A percentile compares a stretch with the other conserved stretches of the same genome.
Conservation (phyloP, 1,139 yeast species). For the Pichia sp. region DNA sequence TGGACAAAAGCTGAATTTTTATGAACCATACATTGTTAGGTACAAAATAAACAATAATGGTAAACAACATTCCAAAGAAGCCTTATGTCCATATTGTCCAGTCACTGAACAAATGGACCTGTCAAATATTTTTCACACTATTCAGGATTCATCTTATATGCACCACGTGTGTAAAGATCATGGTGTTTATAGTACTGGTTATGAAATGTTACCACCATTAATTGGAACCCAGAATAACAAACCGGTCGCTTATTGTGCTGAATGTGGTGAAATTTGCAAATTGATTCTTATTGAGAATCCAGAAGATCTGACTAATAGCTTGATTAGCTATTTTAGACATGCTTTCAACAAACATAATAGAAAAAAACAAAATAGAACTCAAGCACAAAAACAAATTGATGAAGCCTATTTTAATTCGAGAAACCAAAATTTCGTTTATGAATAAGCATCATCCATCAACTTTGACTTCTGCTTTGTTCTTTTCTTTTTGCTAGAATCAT, state of each 20-base stretch:
- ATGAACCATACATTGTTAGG: conserved; percentile 24
- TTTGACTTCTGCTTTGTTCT: not conserved
- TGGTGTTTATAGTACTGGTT: conserved; percentile 29
- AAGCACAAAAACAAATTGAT: conserved; percentile 2
- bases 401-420: conserved; percentile 3
- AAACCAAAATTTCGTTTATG: not conserved
- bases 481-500: not conserved
- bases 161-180: conserved; percentile 30
- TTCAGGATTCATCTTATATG: conserved; percentile 25
- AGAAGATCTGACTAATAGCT: not conserved
- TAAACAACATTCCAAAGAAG: conserved; percentile 14
- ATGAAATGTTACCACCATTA: conserved; percentile 23
- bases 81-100: conserved; percentile 28
- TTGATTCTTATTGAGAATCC: not conserved
- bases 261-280: conserved; percentile 5
- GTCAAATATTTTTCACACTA: conserved; percentile 19
- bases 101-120: conserved; percentile 2
- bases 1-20: conserved; percentile 19
- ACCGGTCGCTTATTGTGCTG: conserved; percentile 2
- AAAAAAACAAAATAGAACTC: conserved; percentile 4
- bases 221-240: conserved; percentile 13
- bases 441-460: not conserved
- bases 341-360: conserved; percentile 1
- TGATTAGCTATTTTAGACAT: conserved; percentile 10
- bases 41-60: conserved; percentile 18